Percentiles rank a stretch among this genome's conserved stretches.
phyloP scores from a whole-genome alignment of 2,329 filamentous ascomycete genomes.

The Triangularia setosa region DNA sequence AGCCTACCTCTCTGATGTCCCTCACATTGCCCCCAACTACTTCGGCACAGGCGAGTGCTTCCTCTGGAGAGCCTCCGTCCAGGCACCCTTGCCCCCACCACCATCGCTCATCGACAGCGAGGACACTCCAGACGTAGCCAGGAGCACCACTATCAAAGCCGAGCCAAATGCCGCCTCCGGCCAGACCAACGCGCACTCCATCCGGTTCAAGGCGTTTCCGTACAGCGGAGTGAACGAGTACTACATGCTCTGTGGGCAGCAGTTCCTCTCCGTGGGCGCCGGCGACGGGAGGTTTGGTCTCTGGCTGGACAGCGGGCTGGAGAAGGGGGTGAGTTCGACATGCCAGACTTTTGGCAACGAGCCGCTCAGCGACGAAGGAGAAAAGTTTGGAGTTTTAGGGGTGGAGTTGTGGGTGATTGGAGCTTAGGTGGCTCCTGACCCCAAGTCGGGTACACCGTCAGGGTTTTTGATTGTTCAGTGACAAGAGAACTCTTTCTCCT shows the following conservation, averaged over 20 bases:
- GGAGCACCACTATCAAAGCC: slow-evolving; percentile 40
- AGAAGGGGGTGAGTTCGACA: slow-evolving; percentile 74
- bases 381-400: slow-evolving; percentile 85
- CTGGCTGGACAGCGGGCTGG: slow-evolving; percentile 85
- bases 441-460: not conserved
- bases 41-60: slow-evolving; percentile 97
- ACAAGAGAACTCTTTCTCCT: not conserved
- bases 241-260: slow-evolving; percentile 85
- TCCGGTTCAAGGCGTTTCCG: slow-evolving; percentile 95
- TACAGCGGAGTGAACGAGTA: slow-evolving; percentile 97
- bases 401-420: slow-evolving; percentile 95
- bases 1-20: slow-evolving; percentile 87
- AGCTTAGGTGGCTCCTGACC: slow-evolving; percentile 21
- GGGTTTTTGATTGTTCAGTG: not conserved
- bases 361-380: slow-evolving; percentile 84
- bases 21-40: slow-evolving; percentile 76
- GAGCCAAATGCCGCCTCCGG: slow-evolving; percentile 14
- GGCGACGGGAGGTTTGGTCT: slow-evolving; percentile 87
- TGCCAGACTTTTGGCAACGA: slow-evolving; percentile 96
- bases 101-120: slow-evolving; percentile 47
- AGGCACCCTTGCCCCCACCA: slow-evolving; percentile 65
- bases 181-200: slow-evolving; percentile 53
- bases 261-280: slow-evolving; percentile 82
- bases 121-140: slow-evolving; percentile 42
- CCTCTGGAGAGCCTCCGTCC: slow-evolving; percentile 72